phyloP scores from a whole-genome alignment of 2,329 filamentous ascomycete genomes.

The Arthrobotrys pseudoclavata region DNA sequence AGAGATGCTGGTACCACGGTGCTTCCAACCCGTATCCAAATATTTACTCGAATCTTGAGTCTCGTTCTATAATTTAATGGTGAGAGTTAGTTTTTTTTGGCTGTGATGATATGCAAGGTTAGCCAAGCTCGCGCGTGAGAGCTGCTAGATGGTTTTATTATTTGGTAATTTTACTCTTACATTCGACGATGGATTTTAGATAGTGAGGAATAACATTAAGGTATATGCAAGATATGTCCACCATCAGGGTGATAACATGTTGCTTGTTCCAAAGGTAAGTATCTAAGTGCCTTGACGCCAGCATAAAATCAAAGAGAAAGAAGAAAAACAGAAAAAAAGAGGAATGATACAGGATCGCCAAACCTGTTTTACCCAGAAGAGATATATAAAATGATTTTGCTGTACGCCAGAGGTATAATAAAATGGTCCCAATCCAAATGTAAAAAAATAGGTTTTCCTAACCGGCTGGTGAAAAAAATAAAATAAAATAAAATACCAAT shows the following conservation, averaged over 20 bases:
- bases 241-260: constrained; percentile 8
- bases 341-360: constrained; percentile 14
- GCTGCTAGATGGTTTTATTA: neutral
- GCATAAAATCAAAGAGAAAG: neutral
- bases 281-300: constrained; percentile 24
- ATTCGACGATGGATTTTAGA: neutral
- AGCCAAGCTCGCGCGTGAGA: neutral
- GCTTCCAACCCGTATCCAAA: too few species aligned
- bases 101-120: too few species aligned
- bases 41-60: too few species aligned
- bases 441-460: constrained; percentile 9
- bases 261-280: constrained; percentile 3
- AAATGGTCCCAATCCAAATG: constrained; percentile 1
- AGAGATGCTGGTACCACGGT: too few species aligned
- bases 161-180: neutral
- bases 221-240: neutral
- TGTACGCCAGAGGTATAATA: constrained; percentile 13
- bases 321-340: neutral
- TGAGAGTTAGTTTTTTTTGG: too few species aligned
- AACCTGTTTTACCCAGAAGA: constrained; percentile 14
- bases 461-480: neutral
- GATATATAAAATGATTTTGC: neutral
- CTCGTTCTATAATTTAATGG: too few species aligned
- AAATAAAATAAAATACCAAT: neutral
- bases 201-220: constrained; percentile 11